Base-by-base conservation (phyloP, 768 basidiomycete species). In the Trametes sanguinea region DNA sequence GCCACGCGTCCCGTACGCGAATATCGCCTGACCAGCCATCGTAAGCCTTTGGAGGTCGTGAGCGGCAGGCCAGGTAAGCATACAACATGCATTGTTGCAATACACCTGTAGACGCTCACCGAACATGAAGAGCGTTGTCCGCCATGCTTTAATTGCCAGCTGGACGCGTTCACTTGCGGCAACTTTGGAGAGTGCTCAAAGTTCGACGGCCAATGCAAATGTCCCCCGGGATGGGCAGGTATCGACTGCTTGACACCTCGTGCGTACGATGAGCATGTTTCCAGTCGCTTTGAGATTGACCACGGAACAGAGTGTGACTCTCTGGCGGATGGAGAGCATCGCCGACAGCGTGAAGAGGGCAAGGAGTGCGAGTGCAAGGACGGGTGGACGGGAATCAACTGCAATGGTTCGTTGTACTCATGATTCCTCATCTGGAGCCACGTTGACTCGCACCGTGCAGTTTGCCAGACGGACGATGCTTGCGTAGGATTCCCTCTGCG, bases 141-240 rank as follows among this genome's bases (percentile, higher is more conserved):
- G 6, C 90, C 90, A 3, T 98, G 95, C 76, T 99, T 99, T 81
- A 98, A 99, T 74, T 99, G 96, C 73, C 81, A 94, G 57, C 80
- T 99, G 14, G 94, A 95, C 0, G 90, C 85, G 0, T 98, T 95
- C 75, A 89, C 82, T 0, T 99, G 96, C 71, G 94, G 94, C 1
- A 94, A 98, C 74, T 97, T 86, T 66, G 95, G 94, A 30, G 78
- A 86, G 46, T 99, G 97, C 76, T 89, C 95, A 70, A 81, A 85
- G 51, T 98, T 90, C 71, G 87, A 98, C 71, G 97, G 97, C 1
- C 94, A 97, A 69, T 99, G 97, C 76, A 88, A 94, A 71, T 99
- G 97, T 70, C 94, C 95, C 1, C 84, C 93, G 44, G 97, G 97
- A n/a, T 99, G 95, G 87, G 93, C 94, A 48, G 97, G 97, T 1